phyloP scores from a whole-genome alignment of 495 filamentous ascomycete species.

The Xylaria telfairii region DNA sequence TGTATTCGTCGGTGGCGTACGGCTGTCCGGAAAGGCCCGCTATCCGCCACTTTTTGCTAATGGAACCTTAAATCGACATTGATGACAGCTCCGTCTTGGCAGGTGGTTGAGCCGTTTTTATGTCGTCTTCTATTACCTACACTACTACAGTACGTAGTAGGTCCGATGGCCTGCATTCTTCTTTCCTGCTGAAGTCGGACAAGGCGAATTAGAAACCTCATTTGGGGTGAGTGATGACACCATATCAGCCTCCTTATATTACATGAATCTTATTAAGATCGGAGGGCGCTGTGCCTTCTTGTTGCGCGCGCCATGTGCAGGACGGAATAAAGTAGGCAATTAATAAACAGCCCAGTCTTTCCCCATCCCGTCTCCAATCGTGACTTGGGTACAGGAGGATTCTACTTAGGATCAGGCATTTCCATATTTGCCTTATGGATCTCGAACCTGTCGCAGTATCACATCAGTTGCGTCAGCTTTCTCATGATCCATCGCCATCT shows the following conservation, averaged over 20 bases:
- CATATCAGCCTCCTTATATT: neutral
- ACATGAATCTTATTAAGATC: neutral
- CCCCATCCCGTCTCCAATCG: neutral
- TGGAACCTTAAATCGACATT: slow-evolving; percentile 15
- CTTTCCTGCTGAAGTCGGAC: neutral
- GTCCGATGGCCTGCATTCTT: neutral
- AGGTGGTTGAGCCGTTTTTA: neutral
- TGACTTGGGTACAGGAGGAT: neutral
- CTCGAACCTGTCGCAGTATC: slow-evolving; percentile 1
- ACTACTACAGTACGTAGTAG: no score
- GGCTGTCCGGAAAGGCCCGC: slow-evolving; percentile 22
- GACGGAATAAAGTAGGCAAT: neutral
- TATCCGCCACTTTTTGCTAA: slow-evolving; percentile 12
- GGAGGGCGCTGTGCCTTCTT: neutral
- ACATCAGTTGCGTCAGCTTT: slow-evolving; percentile 5
- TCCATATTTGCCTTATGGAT: neutral
- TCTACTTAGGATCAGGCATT: neutral
- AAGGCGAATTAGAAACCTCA: neutral
- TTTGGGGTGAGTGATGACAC: neutral
- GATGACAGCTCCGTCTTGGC: slow-evolving; percentile 21
- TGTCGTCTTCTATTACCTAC: neutral
- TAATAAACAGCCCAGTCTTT: neutral
- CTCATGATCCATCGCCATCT: slow-evolving; percentile 13
- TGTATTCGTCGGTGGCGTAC: slow-evolving; percentile 12
- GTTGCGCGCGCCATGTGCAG: neutral